phyloP scores from a whole-genome alignment of 345 rosid genomes.

The Eucalyptus pumila region DNA sequence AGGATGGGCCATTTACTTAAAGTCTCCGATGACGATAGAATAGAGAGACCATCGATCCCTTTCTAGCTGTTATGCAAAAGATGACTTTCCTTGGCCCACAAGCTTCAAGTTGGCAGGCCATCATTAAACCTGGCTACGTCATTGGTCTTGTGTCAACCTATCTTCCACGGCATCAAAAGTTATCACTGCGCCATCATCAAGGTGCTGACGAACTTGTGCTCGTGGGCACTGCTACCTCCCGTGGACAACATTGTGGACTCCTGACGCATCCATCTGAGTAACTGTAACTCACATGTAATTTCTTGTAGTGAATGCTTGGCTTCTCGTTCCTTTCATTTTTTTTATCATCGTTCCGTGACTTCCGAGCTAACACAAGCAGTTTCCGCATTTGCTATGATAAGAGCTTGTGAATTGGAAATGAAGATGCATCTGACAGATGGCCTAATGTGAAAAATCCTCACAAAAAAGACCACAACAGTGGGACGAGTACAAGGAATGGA shows the following conservation, averaged over 20 bases:
- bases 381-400: too few relatives aligned
- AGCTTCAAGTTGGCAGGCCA: neutral
- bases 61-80: neutral
- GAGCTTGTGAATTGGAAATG: neutral
- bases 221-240: neutral
- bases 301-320: neutral
- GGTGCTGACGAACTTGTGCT: neutral
- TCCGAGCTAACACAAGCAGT: too few relatives aligned
- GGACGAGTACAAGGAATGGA: too few relatives aligned
- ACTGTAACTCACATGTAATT: neutral
- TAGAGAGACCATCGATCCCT: neutral
- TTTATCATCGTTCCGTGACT: accelerated
- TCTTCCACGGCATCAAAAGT: neutral
- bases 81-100: neutral
- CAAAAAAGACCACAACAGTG: too few relatives aligned
- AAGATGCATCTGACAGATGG: neutral
- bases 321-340: neutral
- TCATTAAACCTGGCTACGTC: neutral
- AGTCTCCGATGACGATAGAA: neutral
- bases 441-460: too few relatives aligned
- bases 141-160: neutral
- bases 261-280: accelerated
- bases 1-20: too few relatives aligned
- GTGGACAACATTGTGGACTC: neutral
- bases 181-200: neutral